Evolutionary conservation across 1,139 yeast species (phyloP), one percentile per base, ranked within the genome.

Genomic region (Eremothecium coryli): DNA sequence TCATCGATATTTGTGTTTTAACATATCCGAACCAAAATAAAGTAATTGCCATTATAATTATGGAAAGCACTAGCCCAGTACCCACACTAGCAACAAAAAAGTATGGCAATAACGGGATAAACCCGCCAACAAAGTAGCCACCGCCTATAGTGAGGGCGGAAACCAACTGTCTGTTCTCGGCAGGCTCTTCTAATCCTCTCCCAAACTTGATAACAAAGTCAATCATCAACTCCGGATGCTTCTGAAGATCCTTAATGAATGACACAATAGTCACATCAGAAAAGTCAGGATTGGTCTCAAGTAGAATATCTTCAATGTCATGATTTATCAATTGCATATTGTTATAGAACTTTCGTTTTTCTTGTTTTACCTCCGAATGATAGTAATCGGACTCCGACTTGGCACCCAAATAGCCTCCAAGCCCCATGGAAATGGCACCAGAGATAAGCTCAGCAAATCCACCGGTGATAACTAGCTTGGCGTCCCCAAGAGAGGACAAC

Each of bases 341-440:
- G 45, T 73, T 72, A 60, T 76, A 80, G 47, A 78, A 78, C 42
- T 71, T 69, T 50, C 72, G 66, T 52, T 79, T 80, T 56, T 81
- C 90, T 52, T 71, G 68, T 50, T 72, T 75, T 29, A 80, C 88
- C 58, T 79, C 85, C 15, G 79, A 67, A 38, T 65, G 64, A 57
- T 78, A 79, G 56, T 76, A 81, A 53, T 81, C 88, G 18, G 70
- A 61, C 59, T 81, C 93, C n/a, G 82, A 73, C 51, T 76, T 76
- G 22, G 90, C 90, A 26, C 90, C 93, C 43, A 81, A 64, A 54
- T 69, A 81, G 12, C 93, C 93, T 40, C 93, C 93, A 39, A 81
- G 69, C 3, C 93, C 93, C 93, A 81, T 81, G 16, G 88, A 79
- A 27, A 81, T 80, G 29, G 90, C 84, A 28, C 93, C 93, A 4